Percentiles rank a stretch among this genome's conserved stretches.
Conservation (phyloP, 768 basidiomycete species). For the Pleurotus cornucopiae region DNA sequence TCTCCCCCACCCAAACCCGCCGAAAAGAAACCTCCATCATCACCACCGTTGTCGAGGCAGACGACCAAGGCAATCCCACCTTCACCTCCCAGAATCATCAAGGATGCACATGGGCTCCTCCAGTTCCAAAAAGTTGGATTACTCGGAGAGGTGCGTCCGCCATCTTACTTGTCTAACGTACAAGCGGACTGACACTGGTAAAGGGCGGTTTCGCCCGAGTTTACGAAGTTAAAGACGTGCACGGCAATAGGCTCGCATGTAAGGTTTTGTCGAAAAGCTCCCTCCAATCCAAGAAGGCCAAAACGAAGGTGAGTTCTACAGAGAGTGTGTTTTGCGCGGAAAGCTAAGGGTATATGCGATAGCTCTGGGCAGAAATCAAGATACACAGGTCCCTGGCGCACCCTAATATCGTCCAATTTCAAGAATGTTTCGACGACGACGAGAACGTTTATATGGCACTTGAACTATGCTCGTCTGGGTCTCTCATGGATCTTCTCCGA, state of each 20-base stretch:
- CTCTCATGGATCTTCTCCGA: slow-evolving; percentile 87
- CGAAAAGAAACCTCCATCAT: slow-evolving; percentile 36
- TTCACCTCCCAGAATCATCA: slow-evolving; percentile 74
- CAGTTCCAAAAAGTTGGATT: slow-evolving; percentile 75
- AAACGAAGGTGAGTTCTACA: slow-evolving; percentile 72
- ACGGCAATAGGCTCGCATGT: slow-evolving; percentile 69
- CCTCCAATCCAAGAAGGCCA: slow-evolving; percentile 93
- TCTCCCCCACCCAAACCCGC: slow-evolving; percentile 29
- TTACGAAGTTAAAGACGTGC: slow-evolving; percentile 82
- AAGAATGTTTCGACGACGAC: slow-evolving; percentile 93
- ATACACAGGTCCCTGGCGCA: slow-evolving; percentile 89
- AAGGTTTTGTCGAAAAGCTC: slow-evolving; percentile 94
- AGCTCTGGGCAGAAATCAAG: slow-evolving; percentile 99
- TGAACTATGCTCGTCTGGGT: slow-evolving; percentile 87
- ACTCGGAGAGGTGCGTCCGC: slow-evolving; percentile 74
- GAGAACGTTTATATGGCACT: slow-evolving; percentile 98
- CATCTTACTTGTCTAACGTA: neutral
- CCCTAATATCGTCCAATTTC: slow-evolving; percentile 88
- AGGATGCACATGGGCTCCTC: slow-evolving; percentile 51
- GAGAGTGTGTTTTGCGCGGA: neutral
- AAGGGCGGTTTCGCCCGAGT: slow-evolving; percentile 94
- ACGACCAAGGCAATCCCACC: slow-evolving; percentile 81
- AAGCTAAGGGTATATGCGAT: neutral
- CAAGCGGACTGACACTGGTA: slow-evolving; percentile 21
- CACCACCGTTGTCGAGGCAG: slow-evolving; percentile 75